Percentiles rank a stretch among this genome's conserved stretches.
phyloP scores from a whole-genome alignment of 768 basidiomycete genomes.

The Rhodotorula toruloides region DNA sequence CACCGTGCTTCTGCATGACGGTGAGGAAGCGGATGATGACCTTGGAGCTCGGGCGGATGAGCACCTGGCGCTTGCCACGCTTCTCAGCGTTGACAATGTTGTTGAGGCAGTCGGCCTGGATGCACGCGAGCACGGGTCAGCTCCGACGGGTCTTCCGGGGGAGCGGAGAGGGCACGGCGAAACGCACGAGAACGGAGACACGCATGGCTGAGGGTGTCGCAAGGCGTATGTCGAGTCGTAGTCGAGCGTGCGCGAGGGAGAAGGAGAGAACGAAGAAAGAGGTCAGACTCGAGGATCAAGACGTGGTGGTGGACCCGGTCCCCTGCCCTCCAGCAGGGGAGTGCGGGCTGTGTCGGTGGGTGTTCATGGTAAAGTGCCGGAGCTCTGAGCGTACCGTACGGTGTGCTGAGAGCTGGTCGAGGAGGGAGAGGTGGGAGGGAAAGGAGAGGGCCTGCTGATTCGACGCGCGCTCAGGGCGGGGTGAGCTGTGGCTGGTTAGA shows the following conservation, averaged over 20 bases:
- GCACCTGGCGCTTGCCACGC: slow-evolving; percentile 98
- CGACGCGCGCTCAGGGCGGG: background rate
- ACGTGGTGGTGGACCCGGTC: slow-evolving; percentile 17
- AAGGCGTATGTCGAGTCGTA: background rate
- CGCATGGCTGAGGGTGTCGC: slow-evolving; percentile 29
- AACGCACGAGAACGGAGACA: slow-evolving; percentile 36
- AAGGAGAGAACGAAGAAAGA: background rate
- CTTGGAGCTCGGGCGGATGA: slow-evolving; percentile 94
- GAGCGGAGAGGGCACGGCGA: too few species aligned
- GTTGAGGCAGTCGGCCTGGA: slow-evolving; percentile 65
- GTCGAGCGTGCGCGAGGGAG: background rate
- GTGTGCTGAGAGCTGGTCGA: slow-evolving; percentile 8
- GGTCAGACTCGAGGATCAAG: background rate
- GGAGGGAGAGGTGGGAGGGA: background rate
- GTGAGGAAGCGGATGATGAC: slow-evolving; percentile 95
- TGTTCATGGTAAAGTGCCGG: background rate
- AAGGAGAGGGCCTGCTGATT: background rate
- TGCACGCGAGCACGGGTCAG: background rate
- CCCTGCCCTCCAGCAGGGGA: slow-evolving; percentile 15
- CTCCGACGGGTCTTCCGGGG: background rate
- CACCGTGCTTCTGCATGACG: slow-evolving; percentile 94
- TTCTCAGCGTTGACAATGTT: slow-evolving; percentile 84
- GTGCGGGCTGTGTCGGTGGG: slow-evolving; percentile 10
- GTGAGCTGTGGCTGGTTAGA: background rate
- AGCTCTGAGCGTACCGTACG: slow-evolving; percentile 6